Conservation (phyloP, 306 rosid species). For the Dryas drummondii region DNA sequence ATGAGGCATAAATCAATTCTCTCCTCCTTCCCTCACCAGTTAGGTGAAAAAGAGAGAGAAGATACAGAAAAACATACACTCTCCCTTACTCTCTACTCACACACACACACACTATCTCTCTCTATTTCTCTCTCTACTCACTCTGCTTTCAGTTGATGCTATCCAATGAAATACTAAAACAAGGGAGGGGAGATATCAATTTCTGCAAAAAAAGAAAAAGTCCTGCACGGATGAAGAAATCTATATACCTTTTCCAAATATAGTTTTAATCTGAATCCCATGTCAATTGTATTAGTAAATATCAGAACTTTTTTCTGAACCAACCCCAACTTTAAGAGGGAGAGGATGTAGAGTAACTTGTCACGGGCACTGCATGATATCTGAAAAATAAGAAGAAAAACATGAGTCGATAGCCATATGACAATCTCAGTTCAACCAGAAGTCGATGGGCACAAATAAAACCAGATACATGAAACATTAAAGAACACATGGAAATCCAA, state of each 20-base stretch:
- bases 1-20: neutral
- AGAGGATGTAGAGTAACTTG: constrained; percentile 74
- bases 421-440: neutral
- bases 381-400: constrained; percentile 36
- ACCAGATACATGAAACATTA: neutral
- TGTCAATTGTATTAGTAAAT: constrained; percentile 81
- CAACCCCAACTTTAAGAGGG: constrained; percentile 84
- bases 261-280: constrained; percentile 75
- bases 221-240: constrained; percentile 6
- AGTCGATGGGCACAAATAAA: neutral
- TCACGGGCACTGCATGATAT: constrained; percentile 65
- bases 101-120: too few relatives aligned
- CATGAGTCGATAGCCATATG: neutral
- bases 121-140: too few relatives aligned
- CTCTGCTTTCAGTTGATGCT: too few relatives aligned
- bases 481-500: neutral
- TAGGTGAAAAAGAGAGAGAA: neutral
- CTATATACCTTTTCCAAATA: constrained; percentile 79
- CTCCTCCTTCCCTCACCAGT: neutral
- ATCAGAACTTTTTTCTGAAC: constrained; percentile 88
- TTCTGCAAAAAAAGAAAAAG: neutral
- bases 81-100: too few relatives aligned
- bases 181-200: neutral
- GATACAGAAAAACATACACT: too few relatives aligned
- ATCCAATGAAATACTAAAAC: too few relatives aligned